A percentile compares a stretch with the other conserved stretches of the same genome.
Conservation (phyloP, 345 rosid species). For the Populus pruinosa region DNA sequence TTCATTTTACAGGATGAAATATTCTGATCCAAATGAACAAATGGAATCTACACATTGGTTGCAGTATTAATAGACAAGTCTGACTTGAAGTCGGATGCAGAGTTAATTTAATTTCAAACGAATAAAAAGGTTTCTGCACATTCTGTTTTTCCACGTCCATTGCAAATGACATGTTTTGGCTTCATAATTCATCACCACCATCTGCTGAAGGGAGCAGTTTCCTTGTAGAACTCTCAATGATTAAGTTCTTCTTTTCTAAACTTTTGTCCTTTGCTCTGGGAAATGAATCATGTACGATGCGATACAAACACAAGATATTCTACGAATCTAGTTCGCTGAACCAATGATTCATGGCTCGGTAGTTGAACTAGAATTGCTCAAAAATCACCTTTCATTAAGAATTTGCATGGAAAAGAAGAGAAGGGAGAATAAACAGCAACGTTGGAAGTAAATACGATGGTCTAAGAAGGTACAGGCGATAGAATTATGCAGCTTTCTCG, state of each 20-base stretch:
- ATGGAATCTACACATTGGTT: neutral
- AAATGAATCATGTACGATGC: neutral
- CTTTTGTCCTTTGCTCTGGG: neutral
- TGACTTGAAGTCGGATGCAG: neutral
- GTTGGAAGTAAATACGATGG: neutral
- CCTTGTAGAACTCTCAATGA: neutral
- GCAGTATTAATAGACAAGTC: neutral
- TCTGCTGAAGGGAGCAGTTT: too few relatives aligned
- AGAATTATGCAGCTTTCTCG: conserved; percentile 55
- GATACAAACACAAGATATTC: neutral
- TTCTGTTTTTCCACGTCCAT: too few relatives aligned
- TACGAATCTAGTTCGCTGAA: neutral
- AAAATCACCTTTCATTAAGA: neutral
- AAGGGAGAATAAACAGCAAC: neutral
- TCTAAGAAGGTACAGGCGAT: neutral
- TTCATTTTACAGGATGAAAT: too few relatives aligned
- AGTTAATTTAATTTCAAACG: neutral
- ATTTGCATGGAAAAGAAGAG: neutral
- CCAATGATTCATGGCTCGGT: neutral
- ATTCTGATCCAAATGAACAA: too few relatives aligned
- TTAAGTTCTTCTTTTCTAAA: neutral
- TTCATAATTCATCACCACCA: too few relatives aligned
- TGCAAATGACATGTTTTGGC: too few relatives aligned
- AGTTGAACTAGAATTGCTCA: neutral
- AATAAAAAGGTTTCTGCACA: neutral